phyloP scores from a whole-genome alignment of 2,329 filamentous ascomycete genomes.

The Paecilomyces formosus region DNA sequence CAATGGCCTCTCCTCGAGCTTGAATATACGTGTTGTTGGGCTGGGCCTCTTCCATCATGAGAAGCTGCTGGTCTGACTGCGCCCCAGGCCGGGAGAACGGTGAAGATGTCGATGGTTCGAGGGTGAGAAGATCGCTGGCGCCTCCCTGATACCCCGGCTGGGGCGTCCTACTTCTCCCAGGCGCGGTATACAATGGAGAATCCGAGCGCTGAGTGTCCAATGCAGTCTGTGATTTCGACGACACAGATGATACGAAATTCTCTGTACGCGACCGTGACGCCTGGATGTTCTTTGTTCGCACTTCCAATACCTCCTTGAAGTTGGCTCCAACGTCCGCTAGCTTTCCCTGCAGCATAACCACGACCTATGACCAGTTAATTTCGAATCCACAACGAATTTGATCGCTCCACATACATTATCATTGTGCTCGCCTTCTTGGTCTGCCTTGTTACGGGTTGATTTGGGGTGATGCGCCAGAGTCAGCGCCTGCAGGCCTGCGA shows the following conservation, averaged over 20 bases:
- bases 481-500: slow-evolving; percentile 70
- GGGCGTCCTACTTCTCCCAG: slow-evolving; percentile 56
- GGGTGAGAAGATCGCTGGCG: slow-evolving; percentile 64
- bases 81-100: slow-evolving; percentile 38
- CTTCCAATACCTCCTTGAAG: slow-evolving; percentile 96
- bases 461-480: slow-evolving; percentile 69
- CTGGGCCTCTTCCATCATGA: slow-evolving; percentile 90
- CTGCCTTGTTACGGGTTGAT: slow-evolving; percentile 38
- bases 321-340: slow-evolving; percentile 87
- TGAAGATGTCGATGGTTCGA: slow-evolving; percentile 59
- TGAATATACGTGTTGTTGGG: slow-evolving; percentile 83
- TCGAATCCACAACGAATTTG: slow-evolving; percentile 4
- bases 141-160: slow-evolving; percentile 44
- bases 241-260: slow-evolving; percentile 90
- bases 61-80: slow-evolving; percentile 75
- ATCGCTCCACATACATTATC: slow-evolving; percentile 59
- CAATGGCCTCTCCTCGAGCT: slow-evolving; percentile 89
- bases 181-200: slow-evolving; percentile 79
- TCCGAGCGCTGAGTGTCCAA: slow-evolving; percentile 64
- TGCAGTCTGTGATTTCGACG: slow-evolving; percentile 60
- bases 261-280: slow-evolving; percentile 86
- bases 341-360: slow-evolving; percentile 83
- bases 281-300: slow-evolving; percentile 96
- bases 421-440: slow-evolving; percentile 92
- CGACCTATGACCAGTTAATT: slow-evolving; percentile 43